Evolutionary conservation across 345 rosid species (phyloP).

Genomic region (Bruguiera gymnorhiza): DNA sequence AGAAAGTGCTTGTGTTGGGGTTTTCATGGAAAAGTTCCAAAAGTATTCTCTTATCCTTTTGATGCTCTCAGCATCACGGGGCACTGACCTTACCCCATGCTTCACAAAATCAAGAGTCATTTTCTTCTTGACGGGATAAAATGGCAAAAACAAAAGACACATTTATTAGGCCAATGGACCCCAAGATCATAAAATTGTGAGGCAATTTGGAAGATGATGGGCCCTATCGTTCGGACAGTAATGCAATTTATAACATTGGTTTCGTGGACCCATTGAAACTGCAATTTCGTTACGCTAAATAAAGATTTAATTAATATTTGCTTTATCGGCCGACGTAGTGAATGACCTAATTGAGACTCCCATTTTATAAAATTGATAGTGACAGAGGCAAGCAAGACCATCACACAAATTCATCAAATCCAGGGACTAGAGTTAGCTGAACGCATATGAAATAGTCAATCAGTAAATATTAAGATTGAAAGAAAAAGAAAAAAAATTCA

Average conservation of each 20-base stretch:
- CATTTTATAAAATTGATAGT: conserved; percentile 5
- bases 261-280: conserved; percentile 14
- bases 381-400: conserved; percentile 16
- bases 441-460: background rate
- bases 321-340: conserved; percentile 1
- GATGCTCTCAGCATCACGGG: background rate
- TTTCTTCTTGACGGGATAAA: conserved; percentile 18
- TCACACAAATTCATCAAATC: background rate
- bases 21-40: conserved; percentile 20
- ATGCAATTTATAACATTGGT: conserved; percentile 3
- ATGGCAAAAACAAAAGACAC: background rate
- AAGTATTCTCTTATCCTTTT: background rate
- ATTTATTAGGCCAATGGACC: conserved; percentile 5
- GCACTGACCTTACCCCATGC: too few relatives aligned
- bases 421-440: background rate
- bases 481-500: background rate
- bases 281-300: conserved; percentile 2
- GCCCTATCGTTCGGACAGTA: conserved; percentile 9
- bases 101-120: conserved; percentile 22
- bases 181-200: background rate
- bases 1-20: conserved; percentile 15
- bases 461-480: background rate
- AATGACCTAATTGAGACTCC: conserved; percentile 14
- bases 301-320: background rate
- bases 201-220: conserved; percentile 11